These are phyloP conservation scores for Solanum chaucha DNA, from an alignment of 257 asterid genomes.

Conservation along the genomic window DNA sequence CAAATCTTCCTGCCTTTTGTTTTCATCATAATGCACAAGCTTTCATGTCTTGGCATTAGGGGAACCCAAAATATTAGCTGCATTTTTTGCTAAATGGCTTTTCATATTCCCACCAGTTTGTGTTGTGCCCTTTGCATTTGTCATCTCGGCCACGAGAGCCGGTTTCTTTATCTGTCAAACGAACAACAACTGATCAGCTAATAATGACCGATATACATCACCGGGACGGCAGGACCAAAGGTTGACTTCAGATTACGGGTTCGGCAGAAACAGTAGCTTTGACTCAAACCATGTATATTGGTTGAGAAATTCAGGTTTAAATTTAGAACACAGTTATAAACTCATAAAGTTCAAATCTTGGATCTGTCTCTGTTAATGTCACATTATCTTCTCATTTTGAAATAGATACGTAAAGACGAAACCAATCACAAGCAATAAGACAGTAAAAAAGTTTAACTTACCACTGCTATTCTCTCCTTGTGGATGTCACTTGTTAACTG, in stretches of 20 bases:
- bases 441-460: slow-evolving; percentile 18
- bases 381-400: background rate
- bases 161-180: slow-evolving; percentile 67
- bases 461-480: slow-evolving; percentile 77
- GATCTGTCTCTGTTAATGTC: background rate
- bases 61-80: slow-evolving; percentile 43
- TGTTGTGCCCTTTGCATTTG: slow-evolving; percentile 33
- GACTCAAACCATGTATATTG: background rate
- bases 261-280: background rate
- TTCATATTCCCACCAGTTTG: slow-evolving; percentile 59
- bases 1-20: background rate
- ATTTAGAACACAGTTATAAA: background rate
- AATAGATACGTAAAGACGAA: background rate
- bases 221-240: background rate
- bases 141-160: slow-evolving; percentile 21
- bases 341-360: background rate
- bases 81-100: slow-evolving; percentile 55
- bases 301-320: background rate
- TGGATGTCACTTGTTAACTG: slow-evolving; percentile 69
- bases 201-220: background rate
- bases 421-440: background rate
- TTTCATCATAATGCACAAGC: slow-evolving; percentile 11
- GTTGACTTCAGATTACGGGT: background rate
- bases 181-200: background rate
- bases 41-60: slow-evolving; percentile 57